A percentile compares a stretch with the other conserved stretches of the same genome.
Evolutionary conservation across 805 yeast genomes (phyloP).

Genomic region (Saccharomycopsis malanga): DNA sequence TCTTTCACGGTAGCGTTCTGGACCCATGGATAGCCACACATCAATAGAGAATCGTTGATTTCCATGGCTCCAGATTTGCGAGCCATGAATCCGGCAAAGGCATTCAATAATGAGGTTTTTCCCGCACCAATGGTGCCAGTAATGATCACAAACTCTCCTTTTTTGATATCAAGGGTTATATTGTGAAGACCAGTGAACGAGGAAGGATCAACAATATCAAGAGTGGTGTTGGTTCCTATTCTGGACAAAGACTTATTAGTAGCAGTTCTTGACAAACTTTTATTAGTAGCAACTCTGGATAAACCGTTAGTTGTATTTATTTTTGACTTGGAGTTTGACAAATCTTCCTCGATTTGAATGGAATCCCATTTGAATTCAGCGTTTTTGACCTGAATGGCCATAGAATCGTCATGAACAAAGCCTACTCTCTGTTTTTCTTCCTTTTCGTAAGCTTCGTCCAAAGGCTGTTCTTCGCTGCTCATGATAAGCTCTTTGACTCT

Average conservation of each 20-base stretch:
- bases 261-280: background rate
- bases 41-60: conserved; percentile 41
- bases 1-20: conserved; percentile 65
- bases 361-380: conserved; percentile 66
- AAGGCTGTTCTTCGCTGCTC: conserved; percentile 37
- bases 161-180: conserved; percentile 40
- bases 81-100: conserved; percentile 61
- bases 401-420: conserved; percentile 4
- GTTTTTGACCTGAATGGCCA: conserved; percentile 43
- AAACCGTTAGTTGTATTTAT: conserved; percentile 2
- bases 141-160: conserved; percentile 62
- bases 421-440: conserved; percentile 22
- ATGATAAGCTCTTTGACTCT: conserved; percentile 51
- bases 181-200: conserved; percentile 25
- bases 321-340: background rate
- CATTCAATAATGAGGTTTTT: conserved; percentile 60
- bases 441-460: conserved; percentile 23
- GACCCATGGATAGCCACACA: conserved; percentile 58
- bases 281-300: no score
- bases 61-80: conserved; percentile 42
- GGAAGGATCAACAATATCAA: conserved; percentile 16
- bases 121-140: conserved; percentile 79
- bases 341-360: conserved; percentile 22
- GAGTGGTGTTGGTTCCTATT: conserved; percentile 22
- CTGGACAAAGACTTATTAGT: conserved; percentile 5